Base-by-base conservation (phyloP, 495 filamentous ascomycete genomes). In the Podospora didyma region DNA sequence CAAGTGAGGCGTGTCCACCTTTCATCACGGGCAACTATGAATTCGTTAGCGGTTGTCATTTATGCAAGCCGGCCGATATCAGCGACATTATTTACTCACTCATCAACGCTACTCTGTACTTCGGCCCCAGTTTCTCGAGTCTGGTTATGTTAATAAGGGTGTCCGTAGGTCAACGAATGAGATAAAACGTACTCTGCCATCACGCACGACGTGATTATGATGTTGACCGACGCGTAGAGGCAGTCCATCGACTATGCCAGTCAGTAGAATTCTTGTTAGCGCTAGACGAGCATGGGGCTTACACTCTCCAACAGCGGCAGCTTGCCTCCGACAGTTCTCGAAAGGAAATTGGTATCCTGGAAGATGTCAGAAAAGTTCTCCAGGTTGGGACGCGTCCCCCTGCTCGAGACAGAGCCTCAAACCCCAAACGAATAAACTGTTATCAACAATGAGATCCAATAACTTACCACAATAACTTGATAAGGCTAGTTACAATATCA, bases 291-390 rank as follows among this genome's bases (percentile, higher is more conserved):
- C 1, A 1, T 34, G 10, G n/a, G 17, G 53, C 58, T n/a, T 52
- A 69, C 73, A 54, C 86, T 82, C 54, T 92, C 84, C 7, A 96
- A 81, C 3, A 98, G 75, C 22, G 93, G 89, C 16, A 96, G 82
- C 74, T 98, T 98, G 60, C 86, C 82, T 60, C 92, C 88, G 24
- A 97, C 90, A 4, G 90, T 92, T 69, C 95, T 90, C 39, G 85
- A 89, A 50, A 97, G 82, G 68, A 98, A 98, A 70, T 97, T 97
- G 73, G 92, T 96, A 73, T 96, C 91, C 41, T 60, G 31, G 12
- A 3, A 7, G 20, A 9, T 19, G 24, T 61, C 17, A 63, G 63
- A 31, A 7, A 20, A 7, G 46, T 42, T 20, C n/a, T 21, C 4
- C 19, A 7, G 2, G 51, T 17, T 23, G 26, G 26, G 26, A 31